Conservation (phyloP, 192 early-diverging fungal genomes). For the Haplosporangium gracile region DNA sequence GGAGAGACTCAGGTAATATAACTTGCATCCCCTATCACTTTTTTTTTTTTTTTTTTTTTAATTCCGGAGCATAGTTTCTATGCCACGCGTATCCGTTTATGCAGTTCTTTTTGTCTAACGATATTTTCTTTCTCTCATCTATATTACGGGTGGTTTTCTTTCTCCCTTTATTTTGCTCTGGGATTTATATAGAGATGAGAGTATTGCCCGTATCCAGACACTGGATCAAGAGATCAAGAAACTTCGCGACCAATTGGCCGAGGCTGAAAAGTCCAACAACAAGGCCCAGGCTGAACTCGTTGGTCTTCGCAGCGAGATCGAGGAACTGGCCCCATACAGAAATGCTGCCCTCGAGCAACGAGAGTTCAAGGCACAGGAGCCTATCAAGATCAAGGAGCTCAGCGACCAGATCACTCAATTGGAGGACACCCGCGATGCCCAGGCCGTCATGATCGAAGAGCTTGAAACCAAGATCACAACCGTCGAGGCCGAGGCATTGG, state of each 20-base stretch:
- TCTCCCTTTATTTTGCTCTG: neutral
- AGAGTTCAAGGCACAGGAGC: slow-evolving; percentile 33
- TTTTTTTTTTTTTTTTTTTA: neutral
- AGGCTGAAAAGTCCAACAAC: slow-evolving; percentile 23
- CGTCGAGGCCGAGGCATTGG: slow-evolving; percentile 49
- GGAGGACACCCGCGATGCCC: slow-evolving; percentile 49
- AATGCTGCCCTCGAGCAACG: slow-evolving; percentile 36
- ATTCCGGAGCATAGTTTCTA: neutral
- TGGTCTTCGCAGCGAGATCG: slow-evolving; percentile 28
- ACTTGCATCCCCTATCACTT: neutral
- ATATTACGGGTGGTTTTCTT: no score
- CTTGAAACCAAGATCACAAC: slow-evolving; percentile 52
- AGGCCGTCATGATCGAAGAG: slow-evolving; percentile 47
- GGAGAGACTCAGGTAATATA: slow-evolving; percentile 31
- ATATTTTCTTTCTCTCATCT: neutral
- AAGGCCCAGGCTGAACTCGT: slow-evolving; percentile 23
- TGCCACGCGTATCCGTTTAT: neutral
- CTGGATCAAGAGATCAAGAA: slow-evolving; percentile 46
- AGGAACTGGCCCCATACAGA: slow-evolving; percentile 44
- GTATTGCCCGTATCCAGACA: slow-evolving; percentile 46
- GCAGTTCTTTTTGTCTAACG: neutral
- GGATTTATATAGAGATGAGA: slow-evolving; percentile 29
- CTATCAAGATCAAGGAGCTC: slow-evolving; percentile 41
- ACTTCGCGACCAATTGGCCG: slow-evolving; percentile 38
- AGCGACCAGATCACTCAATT: slow-evolving; percentile 39